Evolutionary conservation across 164 flowering plant genomes (phyloP), one percentile per base, ranked within the genome.

Genomic region (Akebia trifoliata): DNA sequence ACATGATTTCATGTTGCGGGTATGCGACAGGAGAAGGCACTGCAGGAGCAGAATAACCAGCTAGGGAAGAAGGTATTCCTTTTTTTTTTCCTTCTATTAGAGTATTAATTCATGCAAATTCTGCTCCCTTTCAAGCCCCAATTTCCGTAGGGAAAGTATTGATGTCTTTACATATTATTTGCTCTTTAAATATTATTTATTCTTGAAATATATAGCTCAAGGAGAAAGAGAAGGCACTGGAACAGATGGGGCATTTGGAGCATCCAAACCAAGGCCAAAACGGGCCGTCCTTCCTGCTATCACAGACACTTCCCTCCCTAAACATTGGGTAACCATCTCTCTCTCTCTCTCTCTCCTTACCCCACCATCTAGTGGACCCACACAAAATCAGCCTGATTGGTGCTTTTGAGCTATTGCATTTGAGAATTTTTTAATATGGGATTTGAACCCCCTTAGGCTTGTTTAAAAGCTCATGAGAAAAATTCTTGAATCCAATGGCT

Each of bases 31-130:
- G 88, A 82, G 52, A 85, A 56, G 60, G 59, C 76, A 30, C 26
- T 88, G 70, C 85, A 66, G 65, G 83, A 79, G 57, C 84, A 88
- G 51, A 88, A 88, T 56, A 75, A 62, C 58, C 5, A 46, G 46
- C 76, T 88, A 9, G 56, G 66, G n/a, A 79, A 81, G 71, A 70
- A 78, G 96, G 96, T 86, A 17, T 37, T n/a, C 14, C 14, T 36
- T 25, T 32, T 24, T 20, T 11, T 31, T 26, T 22, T 12, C 17
- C 25, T 25, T 17, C 4, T 4, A 15, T 24, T 10, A 8, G 18
- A 9, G 17, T 4, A 18, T 53, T 17, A 22, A 31, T 15, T 7
- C 50, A 44, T 44, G 52, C 30, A 11, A 39, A 11, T 29, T 4
- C 8, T 1, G 3, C 10, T 17, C 4, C 9, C 37, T 26, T 7